Evolutionary conservation across 768 basidiomycete genomes (phyloP).

Genomic region (Tricholoma matsutake): DNA sequence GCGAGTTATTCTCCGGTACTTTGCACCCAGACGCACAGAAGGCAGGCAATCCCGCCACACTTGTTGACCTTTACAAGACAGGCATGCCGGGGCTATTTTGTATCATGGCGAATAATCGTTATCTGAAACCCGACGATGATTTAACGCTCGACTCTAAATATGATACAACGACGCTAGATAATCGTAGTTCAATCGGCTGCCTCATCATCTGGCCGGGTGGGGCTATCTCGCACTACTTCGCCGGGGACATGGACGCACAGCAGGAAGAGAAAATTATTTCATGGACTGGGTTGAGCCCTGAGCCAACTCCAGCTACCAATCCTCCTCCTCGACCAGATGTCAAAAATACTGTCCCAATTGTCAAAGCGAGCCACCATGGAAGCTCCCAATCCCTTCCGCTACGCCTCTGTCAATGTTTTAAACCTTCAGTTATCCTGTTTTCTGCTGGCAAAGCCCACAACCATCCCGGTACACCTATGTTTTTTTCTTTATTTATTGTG

Average conservation of each 20-base stretch:
- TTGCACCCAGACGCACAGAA: too few relatives aligned
- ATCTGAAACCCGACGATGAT: not conserved
- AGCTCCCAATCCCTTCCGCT: too few relatives aligned
- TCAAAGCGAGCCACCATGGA: not conserved
- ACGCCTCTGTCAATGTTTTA: too few relatives aligned
- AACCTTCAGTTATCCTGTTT: too few relatives aligned
- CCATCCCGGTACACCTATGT: too few relatives aligned
- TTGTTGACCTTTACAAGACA: too few relatives aligned
- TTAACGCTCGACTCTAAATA: not conserved
- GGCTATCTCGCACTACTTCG: not conserved
- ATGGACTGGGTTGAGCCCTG: not conserved
- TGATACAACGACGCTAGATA: not conserved
- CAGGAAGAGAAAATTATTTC: not conserved
- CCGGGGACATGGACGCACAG: not conserved
- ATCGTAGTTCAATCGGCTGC: not conserved
- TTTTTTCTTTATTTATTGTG: too few relatives aligned
- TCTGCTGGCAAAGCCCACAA: too few relatives aligned
- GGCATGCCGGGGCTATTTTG: not conserved
- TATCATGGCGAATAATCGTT: not conserved
- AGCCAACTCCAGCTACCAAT: not conserved
- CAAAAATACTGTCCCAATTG: not conserved
- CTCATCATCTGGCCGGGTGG: not conserved
- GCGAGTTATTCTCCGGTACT: too few relatives aligned
- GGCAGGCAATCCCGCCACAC: too few relatives aligned
- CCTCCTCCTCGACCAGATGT: not conserved